Conservation (phyloP, 2,329 filamentous ascomycete species). For the Colletotrichum chlorophyti region DNA sequence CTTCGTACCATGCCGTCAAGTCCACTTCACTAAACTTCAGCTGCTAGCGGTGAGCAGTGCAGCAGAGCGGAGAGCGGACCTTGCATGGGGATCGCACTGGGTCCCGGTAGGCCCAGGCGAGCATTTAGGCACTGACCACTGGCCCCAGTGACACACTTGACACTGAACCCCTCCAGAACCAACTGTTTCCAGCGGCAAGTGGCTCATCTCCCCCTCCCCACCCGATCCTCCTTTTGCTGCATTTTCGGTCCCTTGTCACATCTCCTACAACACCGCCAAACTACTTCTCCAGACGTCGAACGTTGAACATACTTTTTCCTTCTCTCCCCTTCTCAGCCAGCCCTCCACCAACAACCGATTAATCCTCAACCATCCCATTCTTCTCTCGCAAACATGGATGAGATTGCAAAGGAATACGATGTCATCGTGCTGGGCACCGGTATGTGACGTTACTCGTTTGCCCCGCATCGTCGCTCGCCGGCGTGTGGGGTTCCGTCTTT, state of each 20-base stretch:
- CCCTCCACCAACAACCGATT: slow-evolving; percentile 10
- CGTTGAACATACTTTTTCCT: slow-evolving; percentile 14
- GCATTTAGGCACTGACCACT: slow-evolving; percentile 21
- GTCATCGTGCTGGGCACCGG: slow-evolving; percentile 98
- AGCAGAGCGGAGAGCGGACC: slow-evolving; percentile 25
- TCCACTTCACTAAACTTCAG: too few species aligned
- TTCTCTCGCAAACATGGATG: slow-evolving; percentile 75
- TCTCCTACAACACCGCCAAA: slow-evolving; percentile 22
- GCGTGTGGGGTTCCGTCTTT: slow-evolving; percentile 29
- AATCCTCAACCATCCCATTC: neutral
- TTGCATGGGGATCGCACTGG: slow-evolving; percentile 19
- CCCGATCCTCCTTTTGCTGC: slow-evolving; percentile 25
- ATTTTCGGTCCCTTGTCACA: slow-evolving; percentile 26
- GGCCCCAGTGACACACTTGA: slow-evolving; percentile 26
- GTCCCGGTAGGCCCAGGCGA: slow-evolving; percentile 19
- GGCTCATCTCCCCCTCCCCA: slow-evolving; percentile 23
- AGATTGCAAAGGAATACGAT: slow-evolving; percentile 98
- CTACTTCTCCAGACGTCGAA: slow-evolving; percentile 25
- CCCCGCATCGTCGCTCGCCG: slow-evolving; percentile 34
- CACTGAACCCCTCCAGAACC: slow-evolving; percentile 25
- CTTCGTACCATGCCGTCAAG: too few species aligned
- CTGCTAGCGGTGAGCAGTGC: slow-evolving; percentile 26
- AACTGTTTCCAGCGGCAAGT: slow-evolving; percentile 17
- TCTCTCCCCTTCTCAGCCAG: slow-evolving; percentile 15
- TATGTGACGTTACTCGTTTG: slow-evolving; percentile 53